Base-by-base conservation (phyloP, 768 basidiomycete genomes). In the Pilatotrama ljubarskyi region DNA sequence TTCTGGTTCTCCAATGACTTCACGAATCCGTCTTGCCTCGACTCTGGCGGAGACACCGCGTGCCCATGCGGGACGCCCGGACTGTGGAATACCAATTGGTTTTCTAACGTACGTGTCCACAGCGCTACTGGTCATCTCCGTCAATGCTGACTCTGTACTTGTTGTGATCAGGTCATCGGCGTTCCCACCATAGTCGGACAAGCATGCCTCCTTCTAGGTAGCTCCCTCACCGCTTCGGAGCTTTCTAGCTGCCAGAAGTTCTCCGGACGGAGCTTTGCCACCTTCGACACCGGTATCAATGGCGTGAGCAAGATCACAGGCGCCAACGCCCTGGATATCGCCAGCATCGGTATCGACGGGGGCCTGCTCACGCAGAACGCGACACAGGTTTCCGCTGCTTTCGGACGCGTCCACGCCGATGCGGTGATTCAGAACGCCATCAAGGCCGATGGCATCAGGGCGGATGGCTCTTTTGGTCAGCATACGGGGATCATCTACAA, bases 401-500 rank as follows among this genome's bases (percentile, higher is more conserved):
- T 81, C 66, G 62, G 69, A 14, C 72, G 77, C 38, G 74, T 84
- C 6, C 84, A 86, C 59, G 62, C 69, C 5, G 84, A 85, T 58
- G 69, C 87, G 11, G 72, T 76, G 11, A 73, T 88, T 18, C 73
- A 78, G 55, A 75, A 80, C 51, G 74, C 67, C 0, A 60, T 78
- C 20, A 77, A 76, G 56, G 81, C 77, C 14, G 87, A 90, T 66
- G 87, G 87, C 11, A 85, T 88, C 26, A 68, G 74, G 37, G 66
- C 70, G 1, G 77, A 78, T 59, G 75, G 75, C 4, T 70, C 68
- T 26, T 76, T 75, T 36, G 66, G 68, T 6, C 73, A 87, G 68
- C 86, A 88, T 69, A 69, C 67, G 18, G 86, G 86, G 10, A 77
- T 88, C n/a, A 70, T 87, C 5, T 89, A 88, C 67, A 87, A 84